These are phyloP conservation scores for Warburgia ugandensis DNA, from an alignment of 164 flowering plant genomes.

Conservation along the genomic window DNA sequence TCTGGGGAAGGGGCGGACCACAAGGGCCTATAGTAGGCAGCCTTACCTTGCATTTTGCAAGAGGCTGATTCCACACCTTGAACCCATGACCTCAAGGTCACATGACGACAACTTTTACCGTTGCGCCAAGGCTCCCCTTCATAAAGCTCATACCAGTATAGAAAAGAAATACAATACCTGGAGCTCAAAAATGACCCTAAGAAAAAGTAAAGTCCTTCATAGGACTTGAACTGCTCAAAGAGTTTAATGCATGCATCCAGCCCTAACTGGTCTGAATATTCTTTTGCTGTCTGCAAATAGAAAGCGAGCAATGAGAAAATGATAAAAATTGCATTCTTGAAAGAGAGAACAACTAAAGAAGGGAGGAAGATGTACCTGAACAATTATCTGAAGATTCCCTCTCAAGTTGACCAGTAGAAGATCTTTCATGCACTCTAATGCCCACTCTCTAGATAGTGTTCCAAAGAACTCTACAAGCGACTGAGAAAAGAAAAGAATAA, in stretches of 20 bases:
- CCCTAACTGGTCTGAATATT: constrained; percentile 95
- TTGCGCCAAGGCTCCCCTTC: no score
- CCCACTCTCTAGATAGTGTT: constrained; percentile 96
- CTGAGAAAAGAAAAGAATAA: constrained; percentile 37
- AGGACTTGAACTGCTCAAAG: constrained; percentile 98
- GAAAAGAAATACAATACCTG: no score
- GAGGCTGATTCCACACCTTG: no score
- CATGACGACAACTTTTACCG: no score
- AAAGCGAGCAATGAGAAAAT: no score
- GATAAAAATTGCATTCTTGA: not conserved
- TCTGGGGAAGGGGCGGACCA: no score
- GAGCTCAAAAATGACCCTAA: constrained; percentile 95
- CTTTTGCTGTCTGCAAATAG: constrained; percentile 81
- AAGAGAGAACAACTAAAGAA: not conserved
- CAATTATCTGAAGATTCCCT: constrained; percentile 99
- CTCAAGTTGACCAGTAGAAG: constrained; percentile 87
- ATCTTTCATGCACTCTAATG: constrained; percentile 99
- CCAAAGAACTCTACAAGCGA: constrained; percentile 98
- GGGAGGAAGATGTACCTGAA: constrained; percentile 50
- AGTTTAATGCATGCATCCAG: constrained; percentile 88
- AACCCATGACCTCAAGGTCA: no score
- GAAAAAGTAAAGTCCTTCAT: constrained; percentile 96
- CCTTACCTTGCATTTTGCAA: no score
- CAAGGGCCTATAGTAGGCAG: no score
- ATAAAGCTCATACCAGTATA: no score